Base-by-base conservation (phyloP, 1,139 yeast species). In the Diutina scorzettiae region DNA sequence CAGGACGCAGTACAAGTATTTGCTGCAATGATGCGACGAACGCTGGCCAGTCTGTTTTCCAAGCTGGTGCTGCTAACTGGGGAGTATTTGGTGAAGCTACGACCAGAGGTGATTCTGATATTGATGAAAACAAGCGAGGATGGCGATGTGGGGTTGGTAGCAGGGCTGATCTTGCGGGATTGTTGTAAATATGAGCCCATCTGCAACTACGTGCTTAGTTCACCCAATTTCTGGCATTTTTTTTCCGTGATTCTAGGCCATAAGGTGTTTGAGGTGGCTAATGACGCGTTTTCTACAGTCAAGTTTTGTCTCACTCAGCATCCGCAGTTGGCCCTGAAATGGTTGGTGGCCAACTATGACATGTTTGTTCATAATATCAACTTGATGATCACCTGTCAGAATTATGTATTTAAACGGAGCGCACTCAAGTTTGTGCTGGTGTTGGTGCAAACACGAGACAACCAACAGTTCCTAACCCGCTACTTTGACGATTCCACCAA, bases 391-490 rank as follows among this genome's bases (percentile, higher is more conserved):
- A 74, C 77, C 41, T 81, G 86, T 42, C 75, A 76, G 19, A 87
- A 84, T 58, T 91, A 91, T 58, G 96, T 91, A 31, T 86, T 95
- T 4, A 86, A 87, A 56, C 74, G 98, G 47, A 98, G 91, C 60
- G 80, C 94, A 41, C 78, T 87, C 23, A 81, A 89, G 52, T 64
- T 91, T 33, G 67, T 89, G 49, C 76, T 83, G 19, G 83, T 80
- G 45, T 66, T 91, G 49, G 80, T 91, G n/a, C 68, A 85, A 45
- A 77, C 78, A 45, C 72, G 89, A 48, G 71, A 79, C 33, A 85
- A 87, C 60, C 84, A 78, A 53, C 65, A 62, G 42, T 75, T 85
- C 50, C 79, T 91, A 77, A 75, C 81, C 30, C 69, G 70, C 37
- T 91, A 87, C 57, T 85, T 87, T 47, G 83, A 79, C 51, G 81